Base-by-base conservation (phyloP, 495 filamentous ascomycete species). In the Saxophila tyrrhenica region DNA sequence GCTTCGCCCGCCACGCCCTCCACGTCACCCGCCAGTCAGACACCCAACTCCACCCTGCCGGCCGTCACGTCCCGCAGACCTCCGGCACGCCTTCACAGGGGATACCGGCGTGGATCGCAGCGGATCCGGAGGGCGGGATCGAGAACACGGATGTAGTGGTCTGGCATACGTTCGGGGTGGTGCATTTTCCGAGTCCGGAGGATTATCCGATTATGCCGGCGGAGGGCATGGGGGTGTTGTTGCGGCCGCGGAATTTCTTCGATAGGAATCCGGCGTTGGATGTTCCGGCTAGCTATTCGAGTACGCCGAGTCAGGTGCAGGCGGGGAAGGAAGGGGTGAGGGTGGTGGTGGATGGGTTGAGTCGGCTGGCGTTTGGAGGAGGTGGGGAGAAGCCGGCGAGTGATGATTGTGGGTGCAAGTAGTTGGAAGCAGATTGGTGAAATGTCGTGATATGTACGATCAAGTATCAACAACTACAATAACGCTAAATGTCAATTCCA, bases 201-300 rank as follows among this genome's bases (percentile, higher is more conserved):
- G 91, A 97, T 66, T 97, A 86, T 25, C 91, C 91, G 25, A 75
- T 97, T 61, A 97, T 97, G 91, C 91, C 89, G 1, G 86, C 84
- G 0, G 88, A 94, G 73, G 85, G 86, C 0, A 89, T 95, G 80
- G 88, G 82, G 7, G 65, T 95, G 61, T 72, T 95, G 22, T 72
- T 97, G 43, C 72, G 89, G 43, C 91, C 91, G 2, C 74, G 89
- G 19, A 81, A 95, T 72, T 97, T 95, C 76, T 95, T 95, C 68
- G 68, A 76, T 19, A 75, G 79, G 44, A 97, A 94, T 63, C 90
- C 91, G 11, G 87, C 80, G 7, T 67, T 97, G 57, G 89, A 97
- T 70, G 88, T 97, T 2, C 84, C 82, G 57, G 88, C 89, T 9
- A 88, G 80, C 62, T 94, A 79, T 70, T 83, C 78, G 51, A 82